Percentiles rank a stretch among this genome's conserved stretches.
These are phyloP conservation scores for Chlamydomonas reinhardtii DNA, from an alignment of 163 green algal genomes.

Conservation along the genomic window DNA sequence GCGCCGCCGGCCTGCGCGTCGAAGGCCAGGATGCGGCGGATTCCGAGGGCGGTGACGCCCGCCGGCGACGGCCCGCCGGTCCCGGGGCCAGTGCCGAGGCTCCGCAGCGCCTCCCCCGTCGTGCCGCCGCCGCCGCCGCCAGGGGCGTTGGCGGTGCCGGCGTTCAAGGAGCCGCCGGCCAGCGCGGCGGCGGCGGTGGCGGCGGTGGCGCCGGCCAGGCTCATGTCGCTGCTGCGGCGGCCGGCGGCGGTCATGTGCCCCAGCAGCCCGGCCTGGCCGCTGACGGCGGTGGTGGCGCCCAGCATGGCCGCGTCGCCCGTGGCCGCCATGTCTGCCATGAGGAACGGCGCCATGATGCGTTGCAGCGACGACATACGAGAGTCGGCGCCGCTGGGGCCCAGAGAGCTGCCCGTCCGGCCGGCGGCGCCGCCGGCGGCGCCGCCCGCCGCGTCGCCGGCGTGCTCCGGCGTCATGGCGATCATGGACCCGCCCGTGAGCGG, in stretches of 20 bases:
- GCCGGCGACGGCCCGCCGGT: not conserved
- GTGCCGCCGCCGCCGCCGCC: not conserved
- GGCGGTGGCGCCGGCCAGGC: not conserved
- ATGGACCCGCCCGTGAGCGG: not conserved
- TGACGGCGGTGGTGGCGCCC: not conserved
- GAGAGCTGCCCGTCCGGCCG: not conserved
- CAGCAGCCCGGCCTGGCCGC: not conserved
- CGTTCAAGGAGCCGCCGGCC: not conserved
- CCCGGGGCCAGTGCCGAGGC: not conserved
- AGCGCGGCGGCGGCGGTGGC: not conserved
- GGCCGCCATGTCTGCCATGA: constrained; percentile 36
- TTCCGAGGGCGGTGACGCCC: not conserved
- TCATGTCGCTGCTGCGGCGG: constrained; percentile 24
- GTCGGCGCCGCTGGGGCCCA: constrained; percentile 9
- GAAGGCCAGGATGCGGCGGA: constrained; percentile 36
- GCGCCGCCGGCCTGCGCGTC: not conserved
- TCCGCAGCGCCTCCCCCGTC: no score
- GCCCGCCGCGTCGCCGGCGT: not conserved
- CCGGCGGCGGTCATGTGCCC: not conserved
- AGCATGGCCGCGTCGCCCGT: not conserved
- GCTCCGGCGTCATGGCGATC: not conserved
- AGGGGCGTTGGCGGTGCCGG: not conserved
- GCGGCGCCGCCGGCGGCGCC: no score
- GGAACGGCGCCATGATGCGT: constrained; percentile 42
- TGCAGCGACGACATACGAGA: constrained; percentile 40